Percentiles rank a stretch among this genome's conserved stretches.
phyloP scores from a whole-genome alignment of 2,329 filamentous ascomycete species.

The Colletotrichum kahawae region DNA sequence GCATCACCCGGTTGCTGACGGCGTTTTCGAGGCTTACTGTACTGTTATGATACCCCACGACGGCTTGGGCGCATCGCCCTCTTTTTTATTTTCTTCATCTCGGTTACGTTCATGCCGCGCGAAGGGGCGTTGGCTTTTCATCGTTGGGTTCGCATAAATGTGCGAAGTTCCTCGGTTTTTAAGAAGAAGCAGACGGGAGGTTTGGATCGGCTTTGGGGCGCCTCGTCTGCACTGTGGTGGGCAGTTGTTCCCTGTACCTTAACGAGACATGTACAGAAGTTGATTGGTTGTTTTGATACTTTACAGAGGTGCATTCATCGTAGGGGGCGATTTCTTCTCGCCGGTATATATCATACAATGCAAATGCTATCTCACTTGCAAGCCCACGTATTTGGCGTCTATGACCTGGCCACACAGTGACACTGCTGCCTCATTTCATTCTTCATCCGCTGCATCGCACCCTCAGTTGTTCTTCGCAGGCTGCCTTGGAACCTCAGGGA shows the following conservation, averaged over 20 bases:
- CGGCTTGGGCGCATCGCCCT: slow-evolving; percentile 14
- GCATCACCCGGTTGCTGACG: slow-evolving; percentile 12
- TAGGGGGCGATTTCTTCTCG: slow-evolving; percentile 1
- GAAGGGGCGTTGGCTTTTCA: not conserved
- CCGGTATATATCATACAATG: slow-evolving; percentile 13
- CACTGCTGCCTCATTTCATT: not conserved
- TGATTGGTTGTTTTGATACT: slow-evolving; percentile 9
- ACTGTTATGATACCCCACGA: slow-evolving; percentile 25
- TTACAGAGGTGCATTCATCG: slow-evolving; percentile 3
- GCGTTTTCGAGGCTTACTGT: slow-evolving; percentile 22
- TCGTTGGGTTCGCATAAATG: not conserved
- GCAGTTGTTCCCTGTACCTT: slow-evolving; percentile 3
- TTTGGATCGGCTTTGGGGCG: not conserved
- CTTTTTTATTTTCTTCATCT: not conserved
- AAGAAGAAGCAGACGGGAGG: not conserved
- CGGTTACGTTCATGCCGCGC: not conserved
- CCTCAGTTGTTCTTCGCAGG: slow-evolving; percentile 40
- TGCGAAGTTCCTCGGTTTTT: not conserved
- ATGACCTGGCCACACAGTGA: not conserved
- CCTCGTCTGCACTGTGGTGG: slow-evolving; percentile 6
- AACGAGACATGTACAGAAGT: slow-evolving; percentile 16
- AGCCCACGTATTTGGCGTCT: not conserved
- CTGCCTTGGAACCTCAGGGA: slow-evolving; percentile 74
- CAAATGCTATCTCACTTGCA: not conserved
- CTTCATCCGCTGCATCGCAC: not conserved